phyloP scores from a whole-genome alignment of 2,329 filamentous ascomycete genomes.

The Aureobasidium sp. region DNA sequence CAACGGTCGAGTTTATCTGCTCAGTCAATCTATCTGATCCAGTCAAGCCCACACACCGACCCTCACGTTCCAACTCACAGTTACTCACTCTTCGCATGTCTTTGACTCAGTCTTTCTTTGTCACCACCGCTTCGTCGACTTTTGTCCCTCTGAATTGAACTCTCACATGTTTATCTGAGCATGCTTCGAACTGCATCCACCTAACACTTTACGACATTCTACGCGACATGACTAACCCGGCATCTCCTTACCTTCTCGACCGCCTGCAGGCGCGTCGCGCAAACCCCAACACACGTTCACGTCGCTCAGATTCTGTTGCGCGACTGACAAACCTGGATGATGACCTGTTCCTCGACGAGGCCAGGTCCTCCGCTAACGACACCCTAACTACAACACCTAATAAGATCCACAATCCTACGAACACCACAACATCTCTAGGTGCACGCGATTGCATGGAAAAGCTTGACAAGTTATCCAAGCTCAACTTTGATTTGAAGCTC shows the following conservation, averaged over 20 bases:
- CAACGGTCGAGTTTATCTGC: slow-evolving; percentile 4
- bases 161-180: neutral
- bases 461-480: slow-evolving; percentile 50
- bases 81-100: neutral
- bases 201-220: slow-evolving; percentile 15
- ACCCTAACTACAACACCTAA: slow-evolving; percentile 21
- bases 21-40: neutral
- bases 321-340: slow-evolving; percentile 22
- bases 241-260: slow-evolving; percentile 26
- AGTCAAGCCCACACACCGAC: neutral
- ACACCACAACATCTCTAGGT: slow-evolving; percentile 37
- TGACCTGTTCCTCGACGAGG: slow-evolving; percentile 31
- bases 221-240: slow-evolving; percentile 19
- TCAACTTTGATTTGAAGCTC: slow-evolving; percentile 71
- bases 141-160: neutral
- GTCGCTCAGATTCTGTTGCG: slow-evolving; percentile 29
- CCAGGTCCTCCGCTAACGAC: slow-evolving; percentile 19
- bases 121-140: neutral
- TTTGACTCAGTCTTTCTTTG: neutral
- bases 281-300: slow-evolving; percentile 24
- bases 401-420: slow-evolving; percentile 17
- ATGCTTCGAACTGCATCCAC: slow-evolving; percentile 3
- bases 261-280: slow-evolving; percentile 28
- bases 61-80: neutral
- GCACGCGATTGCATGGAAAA: slow-evolving; percentile 61